Conservation (phyloP, 2,329 filamentous ascomycete genomes). For the Juglanconis oblonga region DNA sequence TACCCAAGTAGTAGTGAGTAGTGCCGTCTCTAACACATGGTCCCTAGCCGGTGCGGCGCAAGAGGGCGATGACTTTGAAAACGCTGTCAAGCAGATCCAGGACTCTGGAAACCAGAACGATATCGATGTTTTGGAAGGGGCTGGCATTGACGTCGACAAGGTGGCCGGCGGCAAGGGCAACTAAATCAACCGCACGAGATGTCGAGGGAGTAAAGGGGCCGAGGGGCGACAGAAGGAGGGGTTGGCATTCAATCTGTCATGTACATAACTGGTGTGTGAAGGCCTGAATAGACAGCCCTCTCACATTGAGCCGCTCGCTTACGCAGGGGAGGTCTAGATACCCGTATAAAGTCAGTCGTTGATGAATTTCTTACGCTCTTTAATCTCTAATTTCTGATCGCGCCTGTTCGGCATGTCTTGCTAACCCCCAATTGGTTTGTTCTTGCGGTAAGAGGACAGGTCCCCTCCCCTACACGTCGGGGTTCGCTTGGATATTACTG, state of each 20-base stretch:
- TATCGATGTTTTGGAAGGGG: conserved; percentile 1
- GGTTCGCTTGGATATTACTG: no score
- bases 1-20: not conserved
- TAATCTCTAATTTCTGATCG: no score
- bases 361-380: not conserved
- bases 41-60: conserved; percentile 6
- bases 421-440: no score
- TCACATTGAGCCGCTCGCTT: not conserved
- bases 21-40: not conserved
- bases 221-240: not conserved
- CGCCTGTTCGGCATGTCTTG: no score
- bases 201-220: not conserved
- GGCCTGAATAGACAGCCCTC: not conserved
- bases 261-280: not conserved
- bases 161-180: not conserved
- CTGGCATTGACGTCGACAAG: conserved; percentile 7
- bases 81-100: conserved; percentile 5
- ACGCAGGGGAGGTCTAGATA: not conserved
- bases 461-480: no score
- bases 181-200: not conserved
- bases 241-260: not conserved
- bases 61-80: conserved; percentile 4
- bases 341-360: not conserved
- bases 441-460: no score
- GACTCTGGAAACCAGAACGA: conserved; percentile 6